Conservation (phyloP, 768 basidiomycete genomes). For the Suillus tomentosus region DNA sequence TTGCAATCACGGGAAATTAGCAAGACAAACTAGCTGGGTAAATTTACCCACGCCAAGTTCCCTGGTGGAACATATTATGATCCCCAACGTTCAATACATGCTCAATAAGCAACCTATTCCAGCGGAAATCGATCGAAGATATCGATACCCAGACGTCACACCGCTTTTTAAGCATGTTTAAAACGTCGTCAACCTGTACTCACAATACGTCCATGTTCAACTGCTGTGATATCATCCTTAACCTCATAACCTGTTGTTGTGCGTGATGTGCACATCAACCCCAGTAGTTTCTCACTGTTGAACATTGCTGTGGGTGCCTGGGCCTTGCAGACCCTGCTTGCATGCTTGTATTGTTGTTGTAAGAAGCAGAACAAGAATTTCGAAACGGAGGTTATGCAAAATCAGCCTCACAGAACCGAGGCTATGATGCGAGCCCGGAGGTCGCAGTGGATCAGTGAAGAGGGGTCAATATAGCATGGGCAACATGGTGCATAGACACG, state of each 20-base stretch:
- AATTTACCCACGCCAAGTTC: no score
- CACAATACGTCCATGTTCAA: conserved; percentile 12
- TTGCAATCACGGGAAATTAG: no score
- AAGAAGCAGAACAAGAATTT: conserved; percentile 11
- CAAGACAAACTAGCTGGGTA: no score
- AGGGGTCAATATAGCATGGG: background rate
- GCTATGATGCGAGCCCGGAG: conserved; percentile 7
- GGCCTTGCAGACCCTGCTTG: no score
- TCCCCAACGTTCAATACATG: background rate
- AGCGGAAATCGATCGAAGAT: background rate
- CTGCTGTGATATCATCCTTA: conserved; percentile 26
- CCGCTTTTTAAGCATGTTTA: background rate
- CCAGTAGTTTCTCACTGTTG: conserved; percentile 14
- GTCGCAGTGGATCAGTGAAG: background rate
- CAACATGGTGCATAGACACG: background rate
- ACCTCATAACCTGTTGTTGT: conserved; percentile 22
- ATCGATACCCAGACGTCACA: background rate
- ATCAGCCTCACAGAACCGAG: conserved; percentile 18
- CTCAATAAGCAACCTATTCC: background rate
- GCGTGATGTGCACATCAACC: conserved; percentile 9
- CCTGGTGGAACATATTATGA: background rate
- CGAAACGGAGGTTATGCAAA: conserved; percentile 15
- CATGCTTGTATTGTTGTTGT: conserved; percentile 19
- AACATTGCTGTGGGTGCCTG: conserved; percentile 5
- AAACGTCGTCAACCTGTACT: background rate